Base-by-base conservation (phyloP, 306 rosid genomes). In the Cicer chorassanicum region DNA sequence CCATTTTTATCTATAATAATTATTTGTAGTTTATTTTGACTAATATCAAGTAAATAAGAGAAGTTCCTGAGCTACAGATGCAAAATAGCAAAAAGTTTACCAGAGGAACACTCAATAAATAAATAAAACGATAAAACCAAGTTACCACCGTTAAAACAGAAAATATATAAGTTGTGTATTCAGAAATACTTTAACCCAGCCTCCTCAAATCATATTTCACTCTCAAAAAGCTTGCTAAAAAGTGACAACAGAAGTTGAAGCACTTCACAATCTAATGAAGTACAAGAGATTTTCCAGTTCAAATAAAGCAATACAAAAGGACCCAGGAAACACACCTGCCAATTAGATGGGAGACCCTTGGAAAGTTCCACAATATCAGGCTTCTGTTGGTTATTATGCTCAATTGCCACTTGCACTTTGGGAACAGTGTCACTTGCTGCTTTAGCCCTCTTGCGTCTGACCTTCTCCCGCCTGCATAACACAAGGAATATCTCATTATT, bases 371-470 rank as follows among this genome's bases (percentile, higher is more conserved):
- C 62, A 64, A 89, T 55, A 84, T 92, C 83, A 29, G 86, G 88
- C 77, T 89, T 88, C 80, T 84, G 81, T 76, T 85, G 84, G 50
- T 79, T 80, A n/a, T 43, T 60, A 73, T 77, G 84, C 75, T 80
- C 92, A 72, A 21, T 63, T 43, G 81, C 72, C 78, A 84, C 86
- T 9, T 82, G 79, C 1, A 68, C 76, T 3, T 67, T 42, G 44
- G 76, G 56, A 71, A 19, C 75, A 67, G 86, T 79, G 77, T 85
- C 86, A 0, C 72, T 82, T 65, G 91, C 89, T 77, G 74, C 76
- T 82, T 77, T 81, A 81, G 93, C 89, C 78, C 92, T 95, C 82
- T 92, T 88, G 46, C 97, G 92, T 82, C 87, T 92, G 72, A 95
- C 91, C 61, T 85, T 86, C 82, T 90, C 98, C 73, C 98, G 89